Base-by-base conservation (phyloP, 441 rosid species). In the Erodium chrysanthum region DNA sequence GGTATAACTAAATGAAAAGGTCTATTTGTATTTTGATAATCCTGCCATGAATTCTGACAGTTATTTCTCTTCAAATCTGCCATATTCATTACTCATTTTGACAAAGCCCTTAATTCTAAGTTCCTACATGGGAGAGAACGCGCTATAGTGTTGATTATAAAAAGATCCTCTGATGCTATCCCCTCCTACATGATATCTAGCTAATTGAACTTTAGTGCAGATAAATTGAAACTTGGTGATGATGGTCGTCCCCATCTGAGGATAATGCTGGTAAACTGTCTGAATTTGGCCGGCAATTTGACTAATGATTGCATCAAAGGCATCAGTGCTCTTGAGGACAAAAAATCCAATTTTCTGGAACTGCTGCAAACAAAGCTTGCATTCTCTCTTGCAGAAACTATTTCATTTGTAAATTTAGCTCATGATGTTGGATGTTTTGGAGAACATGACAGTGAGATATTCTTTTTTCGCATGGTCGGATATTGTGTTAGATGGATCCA, bases 341-440 rank as follows among this genome's bases (percentile, higher is more conserved):
- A 84, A 74, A 81, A 80, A 80, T 75, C 93, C 44, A 73, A 79
- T 72, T 72, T 78, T 59, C 75, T 76, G 71, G 86, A 84, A 74
- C 80, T 91, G 71, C 82, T 87, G 58, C 90, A 80, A 69, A 80
- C 87, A 74, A 94, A 94, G 89, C 92, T 91, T 77, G 89, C 89
- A 4, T 94, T 91, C 84, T 86, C 84, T 75, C 70, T 91, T 66
- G 96, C 90, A 77, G 94, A 88, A 79, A 75, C 67, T 37, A 65
- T 94, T 70, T 77, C 81, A 60, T 74, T 94, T 76, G 90, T 90
- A 67, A 88, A 82, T 81, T 74, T 87, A 66, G 86, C 86, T 29
- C 75, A 81, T 74, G 81, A 78, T 71, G 68, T 75, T 77, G 77
- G 79, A 56, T 75, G 72, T 82, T 73, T 74, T 52, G 78, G 64